A percentile compares a stretch with the other conserved stretches of the same genome.
These are phyloP conservation scores for Solanum lignicaule DNA, from an alignment of 257 asterid species.

Conservation along the genomic window DNA sequence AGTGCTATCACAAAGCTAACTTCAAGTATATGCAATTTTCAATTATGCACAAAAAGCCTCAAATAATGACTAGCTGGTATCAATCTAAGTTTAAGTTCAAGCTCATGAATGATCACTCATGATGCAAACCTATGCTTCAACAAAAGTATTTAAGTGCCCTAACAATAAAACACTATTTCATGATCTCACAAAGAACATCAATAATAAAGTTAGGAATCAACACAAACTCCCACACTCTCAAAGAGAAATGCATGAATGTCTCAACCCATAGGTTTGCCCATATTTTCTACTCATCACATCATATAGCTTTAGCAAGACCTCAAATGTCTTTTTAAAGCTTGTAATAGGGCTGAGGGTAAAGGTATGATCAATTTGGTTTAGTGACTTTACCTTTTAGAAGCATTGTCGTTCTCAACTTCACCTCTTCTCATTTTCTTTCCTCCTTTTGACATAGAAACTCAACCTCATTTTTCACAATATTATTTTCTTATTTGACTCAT, in stretches of 20 bases:
- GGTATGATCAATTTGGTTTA: not conserved
- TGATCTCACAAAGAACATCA: not conserved
- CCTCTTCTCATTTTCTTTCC: not conserved
- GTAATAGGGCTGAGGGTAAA: not conserved
- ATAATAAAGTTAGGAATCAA: not conserved
- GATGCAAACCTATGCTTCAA: not conserved
- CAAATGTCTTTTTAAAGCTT: not conserved
- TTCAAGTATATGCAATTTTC: not conserved
- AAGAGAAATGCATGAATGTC: not conserved
- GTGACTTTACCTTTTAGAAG: not conserved
- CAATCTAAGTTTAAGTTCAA: not conserved
- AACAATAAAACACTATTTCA: not conserved
- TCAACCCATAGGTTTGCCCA: not conserved
- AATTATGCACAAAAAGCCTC: not conserved
- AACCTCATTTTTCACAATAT: not conserved
- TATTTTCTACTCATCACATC: not conserved
- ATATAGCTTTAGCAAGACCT: no score
- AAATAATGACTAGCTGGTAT: not conserved
- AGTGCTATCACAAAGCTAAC: not conserved
- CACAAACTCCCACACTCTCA: not conserved
- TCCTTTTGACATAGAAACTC: not conserved
- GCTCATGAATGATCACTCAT: not conserved
- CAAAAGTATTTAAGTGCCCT: not conserved
- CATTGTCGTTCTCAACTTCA: not conserved
- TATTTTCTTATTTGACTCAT: not conserved